Evolutionary conservation across 306 rosid genomes (phyloP).

Genomic region (Dalbergia oliveri): DNA sequence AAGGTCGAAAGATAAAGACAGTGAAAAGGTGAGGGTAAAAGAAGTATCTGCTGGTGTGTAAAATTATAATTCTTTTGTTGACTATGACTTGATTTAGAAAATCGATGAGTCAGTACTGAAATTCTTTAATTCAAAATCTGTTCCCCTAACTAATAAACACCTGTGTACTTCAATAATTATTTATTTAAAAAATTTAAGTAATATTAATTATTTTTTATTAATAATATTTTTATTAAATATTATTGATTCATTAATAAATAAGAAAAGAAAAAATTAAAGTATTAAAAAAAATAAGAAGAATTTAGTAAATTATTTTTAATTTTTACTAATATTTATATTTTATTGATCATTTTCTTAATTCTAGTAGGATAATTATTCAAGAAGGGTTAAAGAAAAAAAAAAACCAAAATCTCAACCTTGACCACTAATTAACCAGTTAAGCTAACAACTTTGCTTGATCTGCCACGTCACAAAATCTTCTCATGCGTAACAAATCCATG

Average conservation of each 20-base stretch:
- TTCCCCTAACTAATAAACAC: neutral
- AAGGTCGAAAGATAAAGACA: neutral
- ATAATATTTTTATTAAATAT: too few relatives aligned
- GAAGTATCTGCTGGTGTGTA: neutral
- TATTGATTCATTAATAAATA: too few relatives aligned
- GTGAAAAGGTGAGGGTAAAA: neutral
- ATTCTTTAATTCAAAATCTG: too few relatives aligned
- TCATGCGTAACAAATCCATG: slow-evolving; percentile 29
- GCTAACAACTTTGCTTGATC: slow-evolving; percentile 4
- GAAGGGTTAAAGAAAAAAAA: neutral
- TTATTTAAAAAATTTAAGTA: too few relatives aligned
- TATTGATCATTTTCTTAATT: too few relatives aligned
- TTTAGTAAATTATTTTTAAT: too few relatives aligned
- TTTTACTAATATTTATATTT: too few relatives aligned
- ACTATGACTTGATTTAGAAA: neutral
- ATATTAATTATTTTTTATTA: too few relatives aligned
- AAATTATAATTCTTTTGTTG: neutral
- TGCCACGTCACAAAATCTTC: slow-evolving; percentile 36
- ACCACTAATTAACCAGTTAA: neutral
- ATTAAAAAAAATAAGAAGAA: too few relatives aligned
- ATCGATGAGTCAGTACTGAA: neutral
- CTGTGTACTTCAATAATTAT: too few relatives aligned
- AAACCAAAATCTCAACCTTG: neutral
- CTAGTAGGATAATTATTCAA: too few relatives aligned
- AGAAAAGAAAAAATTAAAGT: too few relatives aligned